Base-by-base conservation (phyloP, 345 rosid genomes). In the Turnera subulata region DNA sequence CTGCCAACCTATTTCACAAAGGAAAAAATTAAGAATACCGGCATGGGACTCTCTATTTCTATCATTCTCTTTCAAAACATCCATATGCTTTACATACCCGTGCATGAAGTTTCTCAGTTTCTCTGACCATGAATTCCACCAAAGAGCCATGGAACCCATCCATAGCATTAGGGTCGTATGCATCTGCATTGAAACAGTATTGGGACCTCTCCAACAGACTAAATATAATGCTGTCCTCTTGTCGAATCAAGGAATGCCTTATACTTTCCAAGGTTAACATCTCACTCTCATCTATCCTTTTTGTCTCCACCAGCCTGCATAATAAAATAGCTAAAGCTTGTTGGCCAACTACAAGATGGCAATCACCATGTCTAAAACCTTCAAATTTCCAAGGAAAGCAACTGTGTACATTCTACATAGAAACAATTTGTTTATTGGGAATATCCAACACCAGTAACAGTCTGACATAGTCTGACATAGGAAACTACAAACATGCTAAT, bases 201-300 rank as follows among this genome's bases (percentile, higher is more conserved):
- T 89, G 91, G 48, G 97, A 83, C 73, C 99, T 80, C 77, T 89
- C 97, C 35, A 87, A 72, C 20, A 93, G 76, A 58, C 84, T 69
- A 59, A 73, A 89, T 70, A 93, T 89, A 43, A 93, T 93, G 62
- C 96, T 93, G 62, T 89, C 97, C 75, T 89, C 97, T 73, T 93
- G 99, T 44, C 74, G 84, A 56, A 93, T 82, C 75, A 89, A 80
- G 20, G 96, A 86, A 55, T 53, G 75, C 53, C 97, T 75, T 46
- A 93, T 81, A 17, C 83, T 81, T 44, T 89, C 92, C 18, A 89
- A 80, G 18, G 91, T 89, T 76, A 85, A 68, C 61, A 74, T 87
- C 55, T 89, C 74, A 62, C 90, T 93, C 63, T 67, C 83, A 71
- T 93, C 99, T 47, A 93, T 83, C 71, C 94, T 76, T 58, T 64